Base-by-base conservation (phyloP, 2,329 filamentous ascomycete species). In the Septoria petroselini region DNA sequence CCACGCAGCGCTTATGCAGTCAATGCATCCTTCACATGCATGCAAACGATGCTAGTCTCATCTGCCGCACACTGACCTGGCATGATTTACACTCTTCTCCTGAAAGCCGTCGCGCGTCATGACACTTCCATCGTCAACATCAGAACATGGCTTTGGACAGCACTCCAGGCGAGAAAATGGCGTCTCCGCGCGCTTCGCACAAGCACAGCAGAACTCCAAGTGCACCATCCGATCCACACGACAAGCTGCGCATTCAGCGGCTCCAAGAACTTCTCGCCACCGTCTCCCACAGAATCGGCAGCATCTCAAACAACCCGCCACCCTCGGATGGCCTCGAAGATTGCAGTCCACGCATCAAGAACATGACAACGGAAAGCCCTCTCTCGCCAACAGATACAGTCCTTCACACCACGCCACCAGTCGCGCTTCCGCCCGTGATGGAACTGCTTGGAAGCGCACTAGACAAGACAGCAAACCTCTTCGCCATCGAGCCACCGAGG, bases 381-480 rank as follows among this genome's bases (percentile, higher is more conserved):
- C 6, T n/a, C 30, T 33, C 11, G 5, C n/a, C 30, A 33, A 5
- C 14, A 12, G 12, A 33, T 12, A 33, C 30, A 4, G 12, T n/a
- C 11, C 6, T 33, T n/a, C 30, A 33, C 30, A 15, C 11, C 30
- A 33, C 14, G 5, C 30, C 30, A 15, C 14, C 30, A 33, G 11
- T n/a, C 30, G 12, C 11, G 12, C 5, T 5, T n/a, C n/a, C 31
- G 9, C 12, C 41, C 4, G 30, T 45, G 5, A 17, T 31, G 30
- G 25, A 29, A 1, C 42, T 45, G 1, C 44, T 47, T 19, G 18
- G 29, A 6, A 48, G 35, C 44, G 37, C 44, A 9, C 23, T 41
- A n/a, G 27, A 29, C 25, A 47, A 47, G 18, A 47, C 44, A 1
- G 15, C 34, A 21, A 40, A 12, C 12, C 44, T 47, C 34, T 47